Evolutionary conservation across 257 asterid genomes (phyloP).

Genomic region (Solanum stenotomum): DNA sequence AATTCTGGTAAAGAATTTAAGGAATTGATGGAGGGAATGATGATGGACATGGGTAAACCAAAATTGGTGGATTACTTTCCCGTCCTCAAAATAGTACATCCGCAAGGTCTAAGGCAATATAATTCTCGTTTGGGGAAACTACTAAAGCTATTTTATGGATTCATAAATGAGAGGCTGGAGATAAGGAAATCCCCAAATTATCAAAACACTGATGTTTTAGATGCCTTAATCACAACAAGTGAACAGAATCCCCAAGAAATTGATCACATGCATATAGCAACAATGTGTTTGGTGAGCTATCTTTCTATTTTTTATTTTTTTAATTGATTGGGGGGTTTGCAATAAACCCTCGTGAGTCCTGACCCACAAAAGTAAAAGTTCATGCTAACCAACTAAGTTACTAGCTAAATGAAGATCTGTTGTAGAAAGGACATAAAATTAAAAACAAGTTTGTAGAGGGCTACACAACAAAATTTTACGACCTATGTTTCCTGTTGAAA

Average conservation of each 20-base stretch:
- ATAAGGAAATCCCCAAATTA: neutral
- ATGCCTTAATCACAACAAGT: neutral
- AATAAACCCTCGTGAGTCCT: too few relatives aligned
- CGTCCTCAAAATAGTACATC: conserved; percentile 21
- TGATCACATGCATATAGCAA: neutral
- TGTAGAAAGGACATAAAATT: too few relatives aligned
- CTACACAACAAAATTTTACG: neutral
- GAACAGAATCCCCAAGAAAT: neutral
- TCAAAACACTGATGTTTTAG: neutral
- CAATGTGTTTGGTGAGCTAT: neutral
- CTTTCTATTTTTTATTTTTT: neutral
- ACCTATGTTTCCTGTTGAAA: neutral
- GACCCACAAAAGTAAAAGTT: too few relatives aligned
- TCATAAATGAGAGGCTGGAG: neutral
- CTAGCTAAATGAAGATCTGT: neutral
- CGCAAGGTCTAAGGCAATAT: conserved; percentile 19
- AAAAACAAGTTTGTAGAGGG: neutral
- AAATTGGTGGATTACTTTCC: conserved; percentile 47
- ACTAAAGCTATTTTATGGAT: neutral
- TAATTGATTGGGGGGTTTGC: neutral
- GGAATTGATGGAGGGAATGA: conserved; percentile 11
- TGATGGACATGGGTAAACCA: conserved; percentile 23
- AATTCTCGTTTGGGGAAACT: neutral
- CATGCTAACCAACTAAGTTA: too few relatives aligned
- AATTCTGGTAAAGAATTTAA: conserved; percentile 40